phyloP scores from a whole-genome alignment of 768 basidiomycete genomes.

The Leccinum obscurum region DNA sequence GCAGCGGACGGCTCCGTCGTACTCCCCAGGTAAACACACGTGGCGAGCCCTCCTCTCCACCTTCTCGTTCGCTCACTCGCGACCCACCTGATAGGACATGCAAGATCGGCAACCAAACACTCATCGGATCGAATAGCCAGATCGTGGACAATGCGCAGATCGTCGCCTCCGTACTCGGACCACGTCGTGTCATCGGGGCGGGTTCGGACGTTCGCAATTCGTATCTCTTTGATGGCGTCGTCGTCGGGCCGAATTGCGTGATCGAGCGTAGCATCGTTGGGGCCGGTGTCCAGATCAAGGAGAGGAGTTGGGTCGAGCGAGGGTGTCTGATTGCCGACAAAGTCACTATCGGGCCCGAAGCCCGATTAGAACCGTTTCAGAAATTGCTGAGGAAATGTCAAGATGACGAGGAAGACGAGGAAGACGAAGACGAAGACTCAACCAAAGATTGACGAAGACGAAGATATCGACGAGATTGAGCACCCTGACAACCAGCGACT shows the following conservation, averaged over 20 bases:
- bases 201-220: slow-evolving; percentile 68
- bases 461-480: slow-evolving; percentile 61
- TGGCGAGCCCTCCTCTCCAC: background rate
- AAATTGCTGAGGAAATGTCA: slow-evolving; percentile 61
- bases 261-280: slow-evolving; percentile 83
- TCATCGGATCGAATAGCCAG: slow-evolving; percentile 79
- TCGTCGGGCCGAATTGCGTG: slow-evolving; percentile 68
- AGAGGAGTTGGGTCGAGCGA: slow-evolving; percentile 60
- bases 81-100: slow-evolving; percentile 57
- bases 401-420: slow-evolving; percentile 28
- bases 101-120: slow-evolving; percentile 75
- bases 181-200: slow-evolving; percentile 69
- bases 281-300: slow-evolving; percentile 67
- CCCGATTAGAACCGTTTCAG: slow-evolving; percentile 65
- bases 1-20: slow-evolving; percentile 74
- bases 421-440: slow-evolving; percentile 40
- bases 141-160: slow-evolving; percentile 69
- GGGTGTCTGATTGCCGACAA: slow-evolving; percentile 85
- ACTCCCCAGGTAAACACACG: slow-evolving; percentile 68
- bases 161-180: slow-evolving; percentile 74
- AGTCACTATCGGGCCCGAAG: slow-evolving; percentile 76
- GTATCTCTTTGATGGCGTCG: slow-evolving; percentile 80
- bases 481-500: slow-evolving; percentile 69
- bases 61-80: background rate
- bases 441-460: slow-evolving; percentile 57